Conservation (phyloP, 306 rosid species). For the Begonia fuchsioides region DNA sequence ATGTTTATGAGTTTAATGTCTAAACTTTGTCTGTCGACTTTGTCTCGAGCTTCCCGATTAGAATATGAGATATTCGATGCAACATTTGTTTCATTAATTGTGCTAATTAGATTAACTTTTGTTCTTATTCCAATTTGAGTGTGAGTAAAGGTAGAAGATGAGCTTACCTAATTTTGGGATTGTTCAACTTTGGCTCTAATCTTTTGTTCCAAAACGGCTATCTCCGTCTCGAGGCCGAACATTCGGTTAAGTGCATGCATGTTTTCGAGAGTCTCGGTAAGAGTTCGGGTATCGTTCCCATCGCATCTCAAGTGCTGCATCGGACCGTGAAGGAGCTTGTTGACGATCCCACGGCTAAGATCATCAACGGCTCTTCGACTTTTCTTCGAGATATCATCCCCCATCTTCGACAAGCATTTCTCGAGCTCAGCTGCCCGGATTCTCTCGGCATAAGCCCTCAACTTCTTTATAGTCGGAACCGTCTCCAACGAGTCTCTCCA, state of each 20-base stretch:
- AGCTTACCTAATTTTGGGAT: constrained; percentile 20
- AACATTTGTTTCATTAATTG: too few relatives aligned
- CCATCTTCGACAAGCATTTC: constrained; percentile 71
- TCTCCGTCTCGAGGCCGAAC: constrained; percentile 75
- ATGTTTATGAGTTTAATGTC: too few relatives aligned
- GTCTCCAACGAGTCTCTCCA: constrained; percentile 86
- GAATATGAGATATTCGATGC: too few relatives aligned
- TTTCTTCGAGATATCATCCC: constrained; percentile 48
- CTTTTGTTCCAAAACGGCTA: constrained; percentile 59
- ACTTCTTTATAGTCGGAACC: constrained; percentile 81
- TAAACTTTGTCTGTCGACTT: too few relatives aligned
- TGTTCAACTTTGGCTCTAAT: constrained; percentile 49
- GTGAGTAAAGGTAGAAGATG: constrained; percentile 13
- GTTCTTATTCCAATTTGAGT: constrained; percentile 31
- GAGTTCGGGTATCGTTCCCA: constrained; percentile 24
- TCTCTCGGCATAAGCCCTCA: constrained; percentile 66
- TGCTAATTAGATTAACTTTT: too few relatives aligned
- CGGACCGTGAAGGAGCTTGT: constrained; percentile 78
- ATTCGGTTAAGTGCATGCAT: constrained; percentile 84
- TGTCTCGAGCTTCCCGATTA: too few relatives aligned
- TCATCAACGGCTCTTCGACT: constrained; percentile 50
- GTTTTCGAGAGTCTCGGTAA: constrained; percentile 59
- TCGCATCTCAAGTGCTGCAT: constrained; percentile 82
- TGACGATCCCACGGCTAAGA: constrained; percentile 69
- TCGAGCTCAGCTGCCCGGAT: constrained; percentile 67